Percentiles rank a stretch among this genome's conserved stretches.
These are phyloP conservation scores for Hymenoscyphus occultus DNA, from an alignment of 2,329 filamentous ascomycete species.

Conservation along the genomic window DNA sequence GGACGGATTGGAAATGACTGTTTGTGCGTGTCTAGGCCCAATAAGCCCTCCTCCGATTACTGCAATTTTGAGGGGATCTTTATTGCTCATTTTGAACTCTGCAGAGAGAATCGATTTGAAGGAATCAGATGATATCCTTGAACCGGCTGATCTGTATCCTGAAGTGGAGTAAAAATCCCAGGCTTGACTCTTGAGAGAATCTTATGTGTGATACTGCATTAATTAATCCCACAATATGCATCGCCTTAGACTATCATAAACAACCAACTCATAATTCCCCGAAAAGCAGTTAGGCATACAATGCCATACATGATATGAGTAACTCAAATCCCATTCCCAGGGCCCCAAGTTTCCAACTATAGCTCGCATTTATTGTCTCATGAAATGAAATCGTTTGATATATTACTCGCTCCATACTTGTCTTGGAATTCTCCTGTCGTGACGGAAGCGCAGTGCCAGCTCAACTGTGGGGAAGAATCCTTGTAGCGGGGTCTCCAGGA, in stretches of 20 bases:
- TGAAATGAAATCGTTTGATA: too few relatives aligned
- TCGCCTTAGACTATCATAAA: too few relatives aligned
- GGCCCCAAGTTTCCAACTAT: too few relatives aligned
- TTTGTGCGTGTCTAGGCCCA: conserved; percentile 48
- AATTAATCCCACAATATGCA: too few relatives aligned
- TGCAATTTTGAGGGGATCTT: conserved; percentile 38
- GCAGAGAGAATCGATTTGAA: neutral
- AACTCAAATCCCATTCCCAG: too few relatives aligned
- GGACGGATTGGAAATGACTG: conserved; percentile 40
- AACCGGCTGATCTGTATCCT: neutral
- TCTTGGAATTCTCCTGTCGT: neutral
- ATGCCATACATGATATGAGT: too few relatives aligned
- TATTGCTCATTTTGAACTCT: conserved; percentile 8
- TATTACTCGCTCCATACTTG: too few relatives aligned
- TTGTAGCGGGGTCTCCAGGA: conserved; percentile 1
- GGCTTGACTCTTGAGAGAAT: too few relatives aligned
- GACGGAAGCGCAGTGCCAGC: neutral
- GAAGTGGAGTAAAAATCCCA: neutral
- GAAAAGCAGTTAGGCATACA: too few relatives aligned
- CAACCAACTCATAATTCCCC: too few relatives aligned
- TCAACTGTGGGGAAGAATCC: neutral
- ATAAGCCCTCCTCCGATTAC: conserved; percentile 49
- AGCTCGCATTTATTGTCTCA: too few relatives aligned
- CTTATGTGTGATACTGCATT: too few relatives aligned
- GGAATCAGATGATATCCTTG: neutral